phyloP scores from a whole-genome alignment of 257 asterid genomes.

The Ophiorrhiza pumila region DNA sequence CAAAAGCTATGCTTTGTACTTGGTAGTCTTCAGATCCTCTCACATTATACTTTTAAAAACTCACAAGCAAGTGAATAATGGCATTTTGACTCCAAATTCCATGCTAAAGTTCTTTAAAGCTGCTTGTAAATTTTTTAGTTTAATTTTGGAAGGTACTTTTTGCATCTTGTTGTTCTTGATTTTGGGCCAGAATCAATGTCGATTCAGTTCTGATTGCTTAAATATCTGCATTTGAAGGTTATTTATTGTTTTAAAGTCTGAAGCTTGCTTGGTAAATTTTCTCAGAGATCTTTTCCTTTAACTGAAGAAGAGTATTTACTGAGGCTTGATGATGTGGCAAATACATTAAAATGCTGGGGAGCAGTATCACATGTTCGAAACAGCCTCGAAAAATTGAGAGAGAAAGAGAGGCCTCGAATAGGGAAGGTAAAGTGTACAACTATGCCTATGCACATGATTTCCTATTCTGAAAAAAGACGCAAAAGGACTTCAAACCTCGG shows the following conservation, averaged over 20 bases:
- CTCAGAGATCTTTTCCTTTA: constrained; percentile 82
- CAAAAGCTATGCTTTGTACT: background rate
- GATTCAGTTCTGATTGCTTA: background rate
- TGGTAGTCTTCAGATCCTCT: background rate
- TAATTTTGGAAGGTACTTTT: background rate
- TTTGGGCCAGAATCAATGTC: background rate
- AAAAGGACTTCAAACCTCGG: background rate
- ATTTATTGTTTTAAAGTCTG: constrained; percentile 17
- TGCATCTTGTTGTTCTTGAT: background rate
- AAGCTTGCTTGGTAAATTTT: constrained; percentile 24
- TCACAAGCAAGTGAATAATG: background rate
- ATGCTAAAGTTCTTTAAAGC: background rate
- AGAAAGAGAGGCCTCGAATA: constrained; percentile 88
- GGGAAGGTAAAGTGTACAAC: constrained; percentile 51
- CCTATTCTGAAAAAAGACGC: background rate
- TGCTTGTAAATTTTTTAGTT: background rate
- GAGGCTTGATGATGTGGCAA: constrained; percentile 95
- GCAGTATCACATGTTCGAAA: constrained; percentile 93
- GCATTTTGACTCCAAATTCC: background rate
- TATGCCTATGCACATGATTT: background rate
- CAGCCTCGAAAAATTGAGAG: constrained; percentile 56
- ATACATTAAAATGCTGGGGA: constrained; percentile 92
- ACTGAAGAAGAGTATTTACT: constrained; percentile 91
- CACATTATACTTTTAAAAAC: background rate
- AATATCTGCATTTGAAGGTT: background rate